Evolutionary conservation across 208 protist genomes (phyloP), one percentile per base, ranked within the genome.

Genomic region (Trypanosoma brucei): DNA sequence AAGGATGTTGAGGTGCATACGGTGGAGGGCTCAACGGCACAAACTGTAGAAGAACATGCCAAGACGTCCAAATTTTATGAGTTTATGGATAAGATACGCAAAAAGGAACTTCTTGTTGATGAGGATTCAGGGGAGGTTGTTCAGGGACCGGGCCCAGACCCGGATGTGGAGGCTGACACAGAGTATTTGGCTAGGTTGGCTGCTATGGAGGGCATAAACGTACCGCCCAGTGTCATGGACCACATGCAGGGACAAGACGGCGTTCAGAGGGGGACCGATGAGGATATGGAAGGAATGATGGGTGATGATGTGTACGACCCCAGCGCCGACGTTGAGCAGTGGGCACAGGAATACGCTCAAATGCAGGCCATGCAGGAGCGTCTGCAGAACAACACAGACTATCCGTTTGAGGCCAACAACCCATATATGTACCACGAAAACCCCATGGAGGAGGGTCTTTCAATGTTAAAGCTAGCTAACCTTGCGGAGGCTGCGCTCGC

Each of bases 381-480:
- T 13, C 39, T 44, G 13, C 72, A 80, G 51, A 86, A 94, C 75
- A 79, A 70, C 49, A 87, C 78, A 48, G 84, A 92, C 65, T 96
- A 96, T 70, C 84, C 88, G 30, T 94, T 96, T 64, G 84, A 93
- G 64, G 74, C 81, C 5, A 93, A 92, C 68, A 96, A 96, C 71
- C 81, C 83, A 59, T 94, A 96, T 73, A 55, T 92, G 58, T 79
- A 81, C 61, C 78, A 87, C 65, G 84, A 87, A 45, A 73, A 79
- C 6, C 81, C 91, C 4, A 86, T 89, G 59, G 57, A 82, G 59
- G 84, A 94, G 65, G 91, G 86, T 8, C 70, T 72, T 57, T 71
- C 80, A 58, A 79, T 96, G 74, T 76, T 94, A 34, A 58, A 81
- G 62, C 50, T 88, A 31, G 83, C 72, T 35, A 92, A 86, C 67